These are phyloP conservation scores for Agrocybe chaxingu DNA, from an alignment of 768 basidiomycete genomes.

Conservation along the genomic window DNA sequence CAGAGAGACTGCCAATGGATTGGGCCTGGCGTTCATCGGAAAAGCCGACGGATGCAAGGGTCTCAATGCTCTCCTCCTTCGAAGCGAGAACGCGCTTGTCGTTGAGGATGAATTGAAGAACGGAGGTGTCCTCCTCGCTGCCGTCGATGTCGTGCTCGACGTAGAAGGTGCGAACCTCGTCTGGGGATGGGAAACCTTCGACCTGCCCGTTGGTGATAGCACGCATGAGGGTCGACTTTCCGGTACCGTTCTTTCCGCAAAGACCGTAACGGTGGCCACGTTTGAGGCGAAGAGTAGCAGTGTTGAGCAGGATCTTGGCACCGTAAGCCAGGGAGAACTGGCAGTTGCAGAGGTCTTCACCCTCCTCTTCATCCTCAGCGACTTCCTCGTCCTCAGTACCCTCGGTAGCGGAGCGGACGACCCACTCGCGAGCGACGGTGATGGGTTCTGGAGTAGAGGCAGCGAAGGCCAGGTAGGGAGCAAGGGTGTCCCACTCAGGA, in stretches of 20 bases:
- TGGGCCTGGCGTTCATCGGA: constrained; percentile 80
- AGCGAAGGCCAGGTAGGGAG: constrained; percentile 72
- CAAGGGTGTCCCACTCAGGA: constrained; percentile 80
- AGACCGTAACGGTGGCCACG: constrained; percentile 99
- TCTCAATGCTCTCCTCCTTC: constrained; percentile 71
- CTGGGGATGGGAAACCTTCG: constrained; percentile 96
- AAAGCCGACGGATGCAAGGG: constrained; percentile 91
- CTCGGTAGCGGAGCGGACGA: constrained; percentile 83
- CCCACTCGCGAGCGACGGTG: constrained; percentile 77
- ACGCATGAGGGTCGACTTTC: constrained; percentile 93
- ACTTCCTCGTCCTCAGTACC: constrained; percentile 65
- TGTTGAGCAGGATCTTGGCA: constrained; percentile 98
- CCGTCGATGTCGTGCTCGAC: constrained; percentile 99
- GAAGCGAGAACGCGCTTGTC: constrained; percentile 79
- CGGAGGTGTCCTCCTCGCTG: constrained; percentile 86
- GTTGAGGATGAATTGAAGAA: constrained; percentile 81
- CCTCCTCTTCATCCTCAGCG: constrained; percentile 91
- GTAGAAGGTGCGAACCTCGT: constrained; percentile 98
- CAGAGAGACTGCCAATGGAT: constrained; percentile 87
- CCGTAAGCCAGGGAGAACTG: constrained; percentile 98
- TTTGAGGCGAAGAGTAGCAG: constrained; percentile 94
- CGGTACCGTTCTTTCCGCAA: constrained; percentile 98
- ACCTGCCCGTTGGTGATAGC: constrained; percentile 95
- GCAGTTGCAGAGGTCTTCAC: constrained; percentile 98
- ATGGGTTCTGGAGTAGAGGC: constrained; percentile 61